Evolutionary conservation across 257 asterid species (phyloP), one percentile per base, ranked within the genome.

Genomic region (Solanum okadae): DNA sequence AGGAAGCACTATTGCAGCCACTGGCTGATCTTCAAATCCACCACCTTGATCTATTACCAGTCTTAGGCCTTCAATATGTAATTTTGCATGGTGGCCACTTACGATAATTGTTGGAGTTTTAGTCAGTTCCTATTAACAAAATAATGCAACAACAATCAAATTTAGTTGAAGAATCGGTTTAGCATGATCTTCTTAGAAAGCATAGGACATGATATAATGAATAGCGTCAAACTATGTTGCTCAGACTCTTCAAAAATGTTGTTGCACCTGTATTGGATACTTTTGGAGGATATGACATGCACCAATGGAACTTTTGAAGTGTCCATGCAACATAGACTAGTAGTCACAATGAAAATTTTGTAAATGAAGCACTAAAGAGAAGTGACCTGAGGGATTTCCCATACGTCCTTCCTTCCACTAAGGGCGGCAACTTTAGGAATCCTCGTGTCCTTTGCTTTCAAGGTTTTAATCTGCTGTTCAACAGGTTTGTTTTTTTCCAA

Each of bases 71-170:
- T 95, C 97, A 13, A 94, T 75, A 65, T 95, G 92, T 82, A 95
- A 93, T 93, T 94, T 93, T 35, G 89, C 98, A 88, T 97, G 98
- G 91, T 96, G 99, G 78, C 98, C 98, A 27, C 98, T 96, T 31
- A 94, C 87, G 88, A 96, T 90, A 42, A 94, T 89, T 0, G 98
- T 95, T 6, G 93, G 93, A 71, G 92, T 92, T 84, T 88, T 73
- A 22, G 82, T 65, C 93, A 95, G 88, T 91, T 95, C 99, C 98
- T 96, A 85, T 6, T 2, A 4, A 34, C 42, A 56, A 35, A 67
- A 38, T 10, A 3, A 65, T 71, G 63, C 75, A 46, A 35, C 40
- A 37, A 83, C 31, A 33, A 18, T 37, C 29, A 79, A 37, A 23
- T 59, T 86, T 20, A 16, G 59, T n/a, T 25, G 15, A 2, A 29